Conservation (phyloP, 176 grass and related monocot species). For the Otatea glauca region DNA sequence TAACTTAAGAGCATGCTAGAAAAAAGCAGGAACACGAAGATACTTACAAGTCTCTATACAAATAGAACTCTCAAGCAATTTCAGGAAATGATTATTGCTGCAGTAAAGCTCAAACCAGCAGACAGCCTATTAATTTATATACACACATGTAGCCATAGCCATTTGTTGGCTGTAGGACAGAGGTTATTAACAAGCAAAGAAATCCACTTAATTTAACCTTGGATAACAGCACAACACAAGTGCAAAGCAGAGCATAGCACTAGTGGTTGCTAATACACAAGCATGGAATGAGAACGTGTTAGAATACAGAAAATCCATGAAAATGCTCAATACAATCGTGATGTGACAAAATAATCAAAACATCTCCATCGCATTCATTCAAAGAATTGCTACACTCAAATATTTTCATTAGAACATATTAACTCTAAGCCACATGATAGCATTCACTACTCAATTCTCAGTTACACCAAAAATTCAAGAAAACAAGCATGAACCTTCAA, state of each 20-base stretch:
- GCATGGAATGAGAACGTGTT: conserved; percentile 3
- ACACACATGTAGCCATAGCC: background rate
- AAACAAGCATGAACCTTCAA: conserved; percentile 68
- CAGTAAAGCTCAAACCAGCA: conserved; percentile 2
- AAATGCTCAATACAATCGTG: background rate
- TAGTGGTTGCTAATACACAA: conserved; percentile 27
- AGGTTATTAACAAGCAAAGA: background rate
- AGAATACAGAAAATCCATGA: background rate
- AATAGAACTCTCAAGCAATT: background rate
- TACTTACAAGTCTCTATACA: background rate
- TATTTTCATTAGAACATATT: background rate
- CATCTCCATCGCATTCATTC: background rate
- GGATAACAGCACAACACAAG: conserved; percentile 1
- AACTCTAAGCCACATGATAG: background rate
- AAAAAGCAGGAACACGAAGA: background rate
- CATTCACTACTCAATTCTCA: background rate
- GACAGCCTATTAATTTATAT: background rate
- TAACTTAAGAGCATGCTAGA: background rate
- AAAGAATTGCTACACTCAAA: background rate
- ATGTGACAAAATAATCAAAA: conserved; percentile 25
- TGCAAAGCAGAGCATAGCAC: background rate
- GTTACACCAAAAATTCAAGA: background rate
- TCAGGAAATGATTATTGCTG: background rate
- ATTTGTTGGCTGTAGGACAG: background rate
- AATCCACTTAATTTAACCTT: conserved; percentile 7